These are phyloP conservation scores for Amaranthus palmeri DNA, from an alignment of 148 eudicot genomes.

Conservation along the genomic window DNA sequence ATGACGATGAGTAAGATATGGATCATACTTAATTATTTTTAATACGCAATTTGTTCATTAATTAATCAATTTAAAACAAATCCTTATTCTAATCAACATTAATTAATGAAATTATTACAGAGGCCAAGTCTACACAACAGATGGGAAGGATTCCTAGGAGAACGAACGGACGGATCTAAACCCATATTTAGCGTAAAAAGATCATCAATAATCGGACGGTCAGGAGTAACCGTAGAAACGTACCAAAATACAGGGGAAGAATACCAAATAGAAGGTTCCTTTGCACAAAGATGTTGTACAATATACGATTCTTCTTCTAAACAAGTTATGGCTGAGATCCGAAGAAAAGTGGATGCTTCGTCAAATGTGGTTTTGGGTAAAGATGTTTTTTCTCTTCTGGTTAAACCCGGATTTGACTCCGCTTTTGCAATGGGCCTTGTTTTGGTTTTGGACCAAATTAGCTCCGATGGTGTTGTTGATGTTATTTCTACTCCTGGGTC, in stretches of 20 bases:
- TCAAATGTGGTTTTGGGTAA: constrained; percentile 65
- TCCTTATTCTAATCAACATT: not conserved
- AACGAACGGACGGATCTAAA: constrained; percentile 53
- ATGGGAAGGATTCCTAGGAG: constrained; percentile 89
- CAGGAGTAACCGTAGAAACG: constrained; percentile 60
- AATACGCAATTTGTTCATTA: not conserved
- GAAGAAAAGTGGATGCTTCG: constrained; percentile 70
- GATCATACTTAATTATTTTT: not conserved
- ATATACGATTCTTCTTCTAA: constrained; percentile 38
- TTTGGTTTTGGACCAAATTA: constrained; percentile 70
- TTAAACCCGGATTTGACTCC: constrained; percentile 70
- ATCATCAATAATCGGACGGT: constrained; percentile 83
- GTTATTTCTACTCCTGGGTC: constrained; percentile 5
- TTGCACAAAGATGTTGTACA: constrained; percentile 51
- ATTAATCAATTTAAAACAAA: not conserved
- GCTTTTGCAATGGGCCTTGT: constrained; percentile 91
- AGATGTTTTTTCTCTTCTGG: constrained; percentile 53
- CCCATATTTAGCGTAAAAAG: constrained; percentile 78
- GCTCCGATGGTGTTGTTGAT: constrained; percentile 27
- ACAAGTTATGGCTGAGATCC: constrained; percentile 61
- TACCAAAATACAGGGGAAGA: constrained; percentile 48
- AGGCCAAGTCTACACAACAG: constrained; percentile 87
- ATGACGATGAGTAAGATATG: not conserved
- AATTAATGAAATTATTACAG: constrained; percentile 26
- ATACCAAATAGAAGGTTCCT: constrained; percentile 81